Conservation (phyloP, 768 basidiomycete genomes). For the Tricholoma sp. region DNA sequence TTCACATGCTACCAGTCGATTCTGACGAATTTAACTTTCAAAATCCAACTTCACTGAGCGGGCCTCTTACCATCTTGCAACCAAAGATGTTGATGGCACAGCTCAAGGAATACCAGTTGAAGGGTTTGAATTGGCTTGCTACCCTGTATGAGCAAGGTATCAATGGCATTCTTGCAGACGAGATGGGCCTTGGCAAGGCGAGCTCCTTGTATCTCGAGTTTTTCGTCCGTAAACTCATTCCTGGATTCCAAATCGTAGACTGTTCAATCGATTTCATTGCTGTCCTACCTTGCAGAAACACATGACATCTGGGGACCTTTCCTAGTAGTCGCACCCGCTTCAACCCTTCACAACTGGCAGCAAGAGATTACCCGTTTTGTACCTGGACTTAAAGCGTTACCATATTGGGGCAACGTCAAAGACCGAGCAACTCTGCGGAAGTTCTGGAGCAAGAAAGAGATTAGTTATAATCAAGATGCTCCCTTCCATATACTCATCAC, state of each 20-base stretch:
- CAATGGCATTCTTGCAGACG: conserved; percentile 98
- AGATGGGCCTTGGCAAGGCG: conserved; percentile 95
- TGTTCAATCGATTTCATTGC: conserved; percentile 93
- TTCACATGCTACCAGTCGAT: conserved; percentile 53
- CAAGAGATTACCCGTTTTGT: conserved; percentile 97
- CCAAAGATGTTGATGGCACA: conserved; percentile 96
- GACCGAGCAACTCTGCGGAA: conserved; percentile 92
- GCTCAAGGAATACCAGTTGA: conserved; percentile 96
- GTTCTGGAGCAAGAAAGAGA: conserved; percentile 98
- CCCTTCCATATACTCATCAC: conserved; percentile 97
- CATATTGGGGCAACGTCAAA: conserved; percentile 98
- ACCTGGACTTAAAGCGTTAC: conserved; percentile 87
- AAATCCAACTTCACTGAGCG: conserved; percentile 88
- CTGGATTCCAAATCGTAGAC: conserved; percentile 44
- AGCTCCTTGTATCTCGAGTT: conserved; percentile 4
- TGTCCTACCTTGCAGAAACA: conserved; percentile 93
- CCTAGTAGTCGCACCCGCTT: conserved; percentile 94
- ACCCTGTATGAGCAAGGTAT: conserved; percentile 98
- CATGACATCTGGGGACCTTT: conserved; percentile 99
- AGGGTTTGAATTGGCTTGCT: conserved; percentile 96
- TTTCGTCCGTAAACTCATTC: conserved; percentile 2
- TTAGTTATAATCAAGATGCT: conserved; percentile 91
- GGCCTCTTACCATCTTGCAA: conserved; percentile 80
- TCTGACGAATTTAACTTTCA: conserved; percentile 99
- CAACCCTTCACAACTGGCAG: conserved; percentile 99